Evolutionary conservation across 139 green algal species (phyloP), one percentile per base, ranked within the genome.

Genomic region (Picocystis salinarum): DNA sequence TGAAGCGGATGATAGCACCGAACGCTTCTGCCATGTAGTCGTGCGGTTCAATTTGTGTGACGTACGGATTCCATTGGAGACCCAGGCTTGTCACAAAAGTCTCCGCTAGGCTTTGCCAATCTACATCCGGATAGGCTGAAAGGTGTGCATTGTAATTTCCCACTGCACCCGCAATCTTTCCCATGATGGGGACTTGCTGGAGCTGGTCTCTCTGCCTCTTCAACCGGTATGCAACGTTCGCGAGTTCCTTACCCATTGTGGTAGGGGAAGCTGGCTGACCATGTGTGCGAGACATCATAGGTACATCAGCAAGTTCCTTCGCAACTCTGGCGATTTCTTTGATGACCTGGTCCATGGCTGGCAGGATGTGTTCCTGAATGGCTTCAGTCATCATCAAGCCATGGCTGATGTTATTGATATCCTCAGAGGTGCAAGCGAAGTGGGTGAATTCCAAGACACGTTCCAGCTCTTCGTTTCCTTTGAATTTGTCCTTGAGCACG

Each of bases 401-500:
- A 59, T 99, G 86, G 23, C 65, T 68, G 23, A 97, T 67, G 70
- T 99, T 99, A 77, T 99, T 99, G 75, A 99, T 94, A 69, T 99
- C 89, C 69, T 95, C 75, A n/a, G 62, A 74, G 39, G 89, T 99
- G 77, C 85, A 96, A 4, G 83, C 88, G 73, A 99, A 99, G 74
- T 99, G 89, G 2, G 78, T 85, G 60, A 97, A 99, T 70, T 99
- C 88, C 40, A 86, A 28, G n/a, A 46, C 15, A 1, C 11, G 10
- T 3, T 25, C 13, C 12, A 54, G 45, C 47, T 63, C 48, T 20
- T 46, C 29, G 28, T 74, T 44, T 0, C 29, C 20, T n/a, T 13
- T 39, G 34, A 95, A 76, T 11, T 46, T 55, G 15, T 77, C 50
- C 58, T 96, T 97, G 18, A 99, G 59, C 17, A 95, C 75, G 47